phyloP scores from a whole-genome alignment of 1,139 yeast species.

The Blastobotrys elegans region DNA sequence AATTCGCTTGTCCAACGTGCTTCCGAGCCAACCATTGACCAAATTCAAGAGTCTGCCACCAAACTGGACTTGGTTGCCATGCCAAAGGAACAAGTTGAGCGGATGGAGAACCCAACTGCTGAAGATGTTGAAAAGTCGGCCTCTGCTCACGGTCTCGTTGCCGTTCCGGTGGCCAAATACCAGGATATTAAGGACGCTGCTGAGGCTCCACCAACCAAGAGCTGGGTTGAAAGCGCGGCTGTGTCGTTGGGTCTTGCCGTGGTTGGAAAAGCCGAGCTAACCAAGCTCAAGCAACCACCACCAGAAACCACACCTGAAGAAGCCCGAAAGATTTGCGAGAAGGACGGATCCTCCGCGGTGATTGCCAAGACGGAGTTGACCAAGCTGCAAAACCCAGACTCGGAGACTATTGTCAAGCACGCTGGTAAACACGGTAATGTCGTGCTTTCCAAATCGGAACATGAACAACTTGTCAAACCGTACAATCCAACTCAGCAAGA shows the following conservation, averaged over 20 bases:
- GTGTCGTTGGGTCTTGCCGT: slow-evolving; percentile 37
- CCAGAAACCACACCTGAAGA: slow-evolving; percentile 18
- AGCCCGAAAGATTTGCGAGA: slow-evolving; percentile 34
- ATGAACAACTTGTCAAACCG: slow-evolving; percentile 22
- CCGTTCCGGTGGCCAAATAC: slow-evolving; percentile 25
- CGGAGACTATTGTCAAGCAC: slow-evolving; percentile 19
- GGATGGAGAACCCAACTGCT: slow-evolving; percentile 19
- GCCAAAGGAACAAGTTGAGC: slow-evolving; percentile 21
- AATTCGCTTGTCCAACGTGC: slow-evolving; percentile 23
- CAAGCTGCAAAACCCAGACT: slow-evolving; percentile 20
- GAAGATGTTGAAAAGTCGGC: slow-evolving; percentile 16
- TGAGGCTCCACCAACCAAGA: slow-evolving; percentile 27
- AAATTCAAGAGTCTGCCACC: slow-evolving; percentile 17
- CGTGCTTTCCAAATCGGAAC: slow-evolving; percentile 24
- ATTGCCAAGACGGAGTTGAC: slow-evolving; percentile 21
- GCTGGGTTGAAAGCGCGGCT: slow-evolving; percentile 31
- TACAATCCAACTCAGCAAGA: slow-evolving; percentile 24
- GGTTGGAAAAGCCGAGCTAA: slow-evolving; percentile 32
- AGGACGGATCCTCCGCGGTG: slow-evolving; percentile 21
- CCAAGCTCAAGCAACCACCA: slow-evolving; percentile 21
- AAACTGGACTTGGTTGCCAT: slow-evolving; percentile 25
- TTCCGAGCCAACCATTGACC: slow-evolving; percentile 20
- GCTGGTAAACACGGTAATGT: slow-evolving; percentile 29
- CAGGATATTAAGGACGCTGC: slow-evolving; percentile 32
- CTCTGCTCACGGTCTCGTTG: slow-evolving; percentile 15